Evolutionary conservation across 805 yeast genomes (phyloP), one percentile per base, ranked within the genome.

Genomic region (Nakazawaea wickerhamii): DNA sequence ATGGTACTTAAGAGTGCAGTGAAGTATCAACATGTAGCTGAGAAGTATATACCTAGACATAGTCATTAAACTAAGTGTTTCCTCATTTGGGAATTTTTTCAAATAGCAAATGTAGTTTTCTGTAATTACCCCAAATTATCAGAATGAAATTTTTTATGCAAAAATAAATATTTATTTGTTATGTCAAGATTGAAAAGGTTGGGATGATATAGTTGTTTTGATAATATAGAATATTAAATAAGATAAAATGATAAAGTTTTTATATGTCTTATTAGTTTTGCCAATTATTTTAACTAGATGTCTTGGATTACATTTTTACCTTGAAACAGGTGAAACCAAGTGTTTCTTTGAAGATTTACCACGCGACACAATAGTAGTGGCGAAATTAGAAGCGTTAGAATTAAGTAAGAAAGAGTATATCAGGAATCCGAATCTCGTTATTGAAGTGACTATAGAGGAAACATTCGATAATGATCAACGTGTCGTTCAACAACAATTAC

Each of bases 331-430:
- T 25, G 84, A 84, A 50, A 73, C 79, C 34, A 78, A 79, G 52
- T 93, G 98, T 63, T 91, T 91, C 60, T 83, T 66, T 55, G 93
- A 90, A 57, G 95, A 84, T 47, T 68, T 91, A 47, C 79, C 86
- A 14, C 70, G 73, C 49, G 84, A 81, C 51, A 78, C 95, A n/a
- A 72, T 91, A 45, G 83, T 90, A 18, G 84, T 84, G 44, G 95
- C 91, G 44, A 72, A 73, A 55, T 78, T 85, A 51, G 83, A 83
- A 50, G 84, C 86, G 3, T 73, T 73, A 58, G 89, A 84, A 53
- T 70, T 63, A 47, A 71, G 75, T 26, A 61, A 71, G 6, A 54
- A 64, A 34, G 71, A 70, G 31, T 79, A 71, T 57, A 66, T 70
- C 54, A 70, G 72, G 40, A 78, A 75, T 50, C 64, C 70, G n/a